Percentiles rank a stretch among this genome's conserved stretches.
phyloP scores from a whole-genome alignment of 441 rosid genomes.

The Euphorbia corollata region DNA sequence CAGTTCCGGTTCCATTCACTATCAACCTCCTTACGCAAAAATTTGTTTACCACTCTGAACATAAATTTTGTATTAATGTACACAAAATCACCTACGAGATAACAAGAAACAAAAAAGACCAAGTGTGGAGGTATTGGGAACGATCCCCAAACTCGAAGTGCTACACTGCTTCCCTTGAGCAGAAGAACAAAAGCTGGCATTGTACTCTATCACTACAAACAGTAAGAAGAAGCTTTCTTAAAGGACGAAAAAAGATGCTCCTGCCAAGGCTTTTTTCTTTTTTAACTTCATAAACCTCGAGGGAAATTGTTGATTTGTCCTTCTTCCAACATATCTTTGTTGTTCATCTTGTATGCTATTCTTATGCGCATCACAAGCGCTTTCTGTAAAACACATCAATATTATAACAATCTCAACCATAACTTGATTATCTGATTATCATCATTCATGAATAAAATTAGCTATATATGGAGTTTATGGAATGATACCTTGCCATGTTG shows the following conservation, averaged over 20 bases:
- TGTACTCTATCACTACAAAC: slow-evolving; percentile 27
- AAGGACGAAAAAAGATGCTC: slow-evolving; percentile 15
- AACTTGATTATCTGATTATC: background rate
- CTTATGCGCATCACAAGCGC: slow-evolving; percentile 86
- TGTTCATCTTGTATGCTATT: slow-evolving; percentile 74
- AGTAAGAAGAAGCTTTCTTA: slow-evolving; percentile 21
- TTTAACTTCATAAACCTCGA: slow-evolving; percentile 47
- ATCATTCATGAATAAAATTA: background rate
- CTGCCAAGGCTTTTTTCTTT: slow-evolving; percentile 16
- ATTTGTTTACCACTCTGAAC: slow-evolving; percentile 33
- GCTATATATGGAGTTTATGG: background rate
- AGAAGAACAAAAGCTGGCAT: slow-evolving; percentile 21
- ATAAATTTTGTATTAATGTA: slow-evolving; percentile 37
- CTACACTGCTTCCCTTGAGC: slow-evolving; percentile 25
- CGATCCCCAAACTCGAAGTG: slow-evolving; percentile 20
- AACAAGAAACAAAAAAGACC: too few relatives aligned
- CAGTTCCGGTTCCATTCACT: slow-evolving; percentile 17
- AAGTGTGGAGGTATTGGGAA: slow-evolving; percentile 20
- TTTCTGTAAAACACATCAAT: slow-evolving; percentile 50
- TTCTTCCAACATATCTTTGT: slow-evolving; percentile 74
- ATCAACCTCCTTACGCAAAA: slow-evolving; percentile 27
- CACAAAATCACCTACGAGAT: slow-evolving; percentile 35
- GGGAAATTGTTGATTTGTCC: slow-evolving; percentile 92
- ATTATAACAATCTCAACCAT: background rate
- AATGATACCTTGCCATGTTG: slow-evolving; percentile 85